These are phyloP conservation scores for Ganoderma sp. DNA, from an alignment of 1,284 basidiomycete species.

Conservation along the genomic window DNA sequence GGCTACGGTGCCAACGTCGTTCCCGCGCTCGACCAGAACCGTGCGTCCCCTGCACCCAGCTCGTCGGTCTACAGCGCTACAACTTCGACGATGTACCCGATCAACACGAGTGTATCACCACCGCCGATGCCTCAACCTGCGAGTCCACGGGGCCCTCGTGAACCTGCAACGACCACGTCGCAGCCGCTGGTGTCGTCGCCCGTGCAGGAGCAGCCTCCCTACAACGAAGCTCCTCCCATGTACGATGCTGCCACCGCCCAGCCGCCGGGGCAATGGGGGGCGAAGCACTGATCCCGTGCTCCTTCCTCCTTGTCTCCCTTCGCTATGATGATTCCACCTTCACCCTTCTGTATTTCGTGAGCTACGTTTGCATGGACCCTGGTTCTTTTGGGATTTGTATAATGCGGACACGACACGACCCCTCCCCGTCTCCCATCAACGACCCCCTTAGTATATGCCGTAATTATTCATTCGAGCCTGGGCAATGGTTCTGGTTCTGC, in stretches of 20 bases:
- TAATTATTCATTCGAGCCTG: conserved; percentile 30
- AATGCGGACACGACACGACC: conserved; percentile 2
- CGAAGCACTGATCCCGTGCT: conserved; percentile 39
- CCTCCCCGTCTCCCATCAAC: conserved; percentile 7
- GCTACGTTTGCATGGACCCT: conserved; percentile 1
- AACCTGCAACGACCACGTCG: conserved; percentile 21
- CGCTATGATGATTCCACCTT: background rate
- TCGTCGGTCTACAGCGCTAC: conserved; percentile 30
- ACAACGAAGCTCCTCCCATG: conserved; percentile 64
- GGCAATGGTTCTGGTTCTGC: conserved; percentile 23
- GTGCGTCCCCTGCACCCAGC: conserved; percentile 30
- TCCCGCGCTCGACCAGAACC: conserved; percentile 40
- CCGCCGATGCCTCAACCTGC: conserved; percentile 24
- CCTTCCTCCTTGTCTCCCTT: background rate
- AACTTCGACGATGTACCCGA: conserved; percentile 31
- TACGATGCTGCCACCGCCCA: conserved; percentile 64
- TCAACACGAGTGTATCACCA: conserved; percentile 30
- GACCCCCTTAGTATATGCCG: conserved; percentile 21
- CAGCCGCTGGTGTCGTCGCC: conserved; percentile 31
- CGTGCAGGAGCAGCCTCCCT: conserved; percentile 35
- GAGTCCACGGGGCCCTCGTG: conserved; percentile 33
- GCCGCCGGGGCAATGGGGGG: conserved; percentile 57
- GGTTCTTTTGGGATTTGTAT: conserved; percentile 5
- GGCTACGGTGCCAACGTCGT: conserved; percentile 58
- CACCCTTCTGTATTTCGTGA: background rate